Base-by-base conservation (phyloP, 495 filamentous ascomycete genomes). In the Aspergillus panamensis region DNA sequence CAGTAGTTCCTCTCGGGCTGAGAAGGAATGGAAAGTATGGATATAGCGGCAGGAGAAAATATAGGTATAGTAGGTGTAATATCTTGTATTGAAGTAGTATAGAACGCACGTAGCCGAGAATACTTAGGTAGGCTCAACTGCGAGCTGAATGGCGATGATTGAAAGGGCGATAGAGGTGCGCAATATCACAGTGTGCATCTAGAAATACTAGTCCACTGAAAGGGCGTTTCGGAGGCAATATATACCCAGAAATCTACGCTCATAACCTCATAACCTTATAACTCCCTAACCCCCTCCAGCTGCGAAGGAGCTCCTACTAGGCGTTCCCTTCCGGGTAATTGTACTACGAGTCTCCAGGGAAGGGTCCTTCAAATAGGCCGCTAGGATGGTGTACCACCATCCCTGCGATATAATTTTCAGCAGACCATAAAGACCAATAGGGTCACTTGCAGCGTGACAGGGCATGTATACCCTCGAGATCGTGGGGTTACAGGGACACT, bases 281-380 rank as follows among this genome's bases (percentile, higher is more conserved):
- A 29, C 29, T 16, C 39, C 16, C 14, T 39, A n/a, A n/a, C n/a
- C n/a, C n/a, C n/a, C n/a, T n/a, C n/a, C 35, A 8, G 21, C 33
- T 35, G 14, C n/a, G 25, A 47, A 40, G 52, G 25, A 16, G 45
- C 44, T 31, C 52, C 17, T 5, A 55, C 17, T 5, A 55, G 52
- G 52, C 19, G 44, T 40, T 47, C 30, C 52, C 52, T 55, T 55
- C 17, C 42, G 14, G n/a, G 10, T 20, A 3, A 25, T 6, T 47
- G 29, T 10, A n/a, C 29, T 54, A 25, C 7, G 52, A 9, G 39
- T 33, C 16, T n/a, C 14, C 13, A n/a, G 31, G n/a, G 3, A 47
- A 6, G 17, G 8, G 14, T 19, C 25, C 35, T n/a, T 39, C 35
- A 10, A 6, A n/a, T 39, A 39, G 35, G 14, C 10, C 0, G 8